Evolutionary conservation across 495 filamentous ascomycete genomes (phyloP).

Genomic region (Pyrenula massariospora): DNA sequence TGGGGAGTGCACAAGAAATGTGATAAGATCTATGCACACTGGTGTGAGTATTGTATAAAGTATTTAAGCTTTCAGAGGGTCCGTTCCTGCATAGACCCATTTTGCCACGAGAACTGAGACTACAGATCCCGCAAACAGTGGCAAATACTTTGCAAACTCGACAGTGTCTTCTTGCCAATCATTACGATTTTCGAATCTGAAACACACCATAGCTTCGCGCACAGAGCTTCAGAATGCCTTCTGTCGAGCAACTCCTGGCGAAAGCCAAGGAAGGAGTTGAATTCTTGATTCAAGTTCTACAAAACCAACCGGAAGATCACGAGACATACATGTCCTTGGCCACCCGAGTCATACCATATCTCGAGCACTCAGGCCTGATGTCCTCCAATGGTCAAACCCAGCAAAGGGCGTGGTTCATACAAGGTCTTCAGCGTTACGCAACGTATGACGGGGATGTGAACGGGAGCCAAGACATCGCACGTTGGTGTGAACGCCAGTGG

Average conservation of each 20-base stretch:
- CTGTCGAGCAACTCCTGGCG: neutral
- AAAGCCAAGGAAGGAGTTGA: neutral
- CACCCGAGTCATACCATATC: neutral
- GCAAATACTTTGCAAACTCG: no score
- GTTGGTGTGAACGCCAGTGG: neutral
- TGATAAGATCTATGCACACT: neutral
- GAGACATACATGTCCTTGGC: neutral
- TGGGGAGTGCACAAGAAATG: neutral
- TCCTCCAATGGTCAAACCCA: neutral
- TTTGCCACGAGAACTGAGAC: no score
- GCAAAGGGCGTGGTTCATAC: neutral
- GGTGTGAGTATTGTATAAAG: neutral
- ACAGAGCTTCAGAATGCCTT: neutral
- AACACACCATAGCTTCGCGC: no score
- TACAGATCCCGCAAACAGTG: no score
- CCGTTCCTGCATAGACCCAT: no score
- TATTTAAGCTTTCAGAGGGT: neutral
- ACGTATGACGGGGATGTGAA: neutral
- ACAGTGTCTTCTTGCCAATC: no score
- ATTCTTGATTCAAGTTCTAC: neutral
- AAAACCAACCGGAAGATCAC: neutral
- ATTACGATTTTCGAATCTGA: no score
- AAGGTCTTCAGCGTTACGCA: neutral
- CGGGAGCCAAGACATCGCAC: neutral
- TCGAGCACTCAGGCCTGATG: neutral